These are phyloP conservation scores for Boletus subparvulus DNA, from an alignment of 768 basidiomycete genomes.

Conservation along the genomic window DNA sequence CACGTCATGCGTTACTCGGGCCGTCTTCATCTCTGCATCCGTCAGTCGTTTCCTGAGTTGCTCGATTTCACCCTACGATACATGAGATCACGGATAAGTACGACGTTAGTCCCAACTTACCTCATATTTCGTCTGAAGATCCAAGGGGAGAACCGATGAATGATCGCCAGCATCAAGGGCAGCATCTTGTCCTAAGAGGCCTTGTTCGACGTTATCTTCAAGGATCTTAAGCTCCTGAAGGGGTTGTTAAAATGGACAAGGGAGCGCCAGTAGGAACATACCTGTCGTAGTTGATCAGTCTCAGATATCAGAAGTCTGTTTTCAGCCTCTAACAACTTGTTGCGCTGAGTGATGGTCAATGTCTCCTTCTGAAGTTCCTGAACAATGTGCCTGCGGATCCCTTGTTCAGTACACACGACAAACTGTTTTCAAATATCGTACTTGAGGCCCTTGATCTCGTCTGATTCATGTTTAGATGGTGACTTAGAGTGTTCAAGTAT, in stretches of 20 bases:
- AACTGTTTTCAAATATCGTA: conserved; percentile 27
- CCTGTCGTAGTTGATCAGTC: conserved; percentile 70
- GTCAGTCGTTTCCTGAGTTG: conserved; percentile 66
- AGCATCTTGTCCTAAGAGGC: conserved; percentile 51
- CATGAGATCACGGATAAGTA: background rate
- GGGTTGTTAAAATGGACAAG: background rate
- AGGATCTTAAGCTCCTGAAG: conserved; percentile 70
- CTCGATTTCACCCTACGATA: conserved; percentile 58
- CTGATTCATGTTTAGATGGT: conserved; percentile 51
- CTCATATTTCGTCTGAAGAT: conserved; percentile 52
- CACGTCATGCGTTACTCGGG: conserved; percentile 67
- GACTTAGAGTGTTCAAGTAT: conserved; percentile 31
- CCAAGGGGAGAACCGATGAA: conserved; percentile 19
- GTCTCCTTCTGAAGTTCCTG: conserved; percentile 88
- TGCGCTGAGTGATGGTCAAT: conserved; percentile 54
- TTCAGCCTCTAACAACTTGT: conserved; percentile 73
- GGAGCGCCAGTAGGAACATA: conserved; percentile 22
- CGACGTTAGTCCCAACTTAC: conserved; percentile 32
- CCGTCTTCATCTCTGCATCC: conserved; percentile 74
- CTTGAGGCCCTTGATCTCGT: conserved; percentile 84
- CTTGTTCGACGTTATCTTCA: conserved; percentile 72
- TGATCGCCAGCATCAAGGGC: conserved; percentile 27
- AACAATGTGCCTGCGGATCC: conserved; percentile 66
- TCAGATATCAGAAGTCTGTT: conserved; percentile 62
- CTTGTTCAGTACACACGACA: background rate